Base-by-base conservation (phyloP, 169 alveolate species). In the Plasmodium malariae region DNA sequence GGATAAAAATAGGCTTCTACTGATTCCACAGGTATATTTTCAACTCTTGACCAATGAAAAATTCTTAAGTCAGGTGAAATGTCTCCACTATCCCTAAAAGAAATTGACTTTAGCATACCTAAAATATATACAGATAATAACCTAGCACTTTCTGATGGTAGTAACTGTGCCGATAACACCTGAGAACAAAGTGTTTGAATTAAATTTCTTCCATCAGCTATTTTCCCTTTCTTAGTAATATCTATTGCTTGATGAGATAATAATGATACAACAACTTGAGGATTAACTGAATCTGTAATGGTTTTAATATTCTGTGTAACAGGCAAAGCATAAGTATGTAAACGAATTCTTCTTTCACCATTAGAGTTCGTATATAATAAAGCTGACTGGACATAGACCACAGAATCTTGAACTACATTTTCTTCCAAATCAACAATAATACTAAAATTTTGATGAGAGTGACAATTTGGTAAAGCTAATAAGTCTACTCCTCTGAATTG, bases 341-440 rank as follows among this genome's bases (percentile, higher is more conserved):
- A 98, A 43, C 99, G 95, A 9, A 99, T 98, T 72, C 99, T 95
- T 73, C 99, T 97, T 87, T 98, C 99, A 11, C 99, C 99, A 59
- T 96, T 97, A 21, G 98, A 96, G 65, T 97, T 96, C 9, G 99
- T 98, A 93, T 98, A 99, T 49, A 99, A 92, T 83, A 99, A 87
- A 26, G 99, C 99, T 37, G 98, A 97, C 92, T 99, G 99, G 3
- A 99, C 91, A 90, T 96, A 98, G 6, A 98, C 96, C 30, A 96
- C 94, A 1, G 96, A 94, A 80, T 93, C 96, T 1, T 83, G 93
- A 34, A 85, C 92, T 43, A 91, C 96, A 57, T 70, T 92, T 78
- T 87, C 95, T 68, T 57, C 98, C 88, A 93, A 95, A 91, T 95
- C 98, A 17, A 97, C 94, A 51, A 95, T 92, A 45, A 97, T 92